Evolutionary conservation across 129 eudicot genomes (phyloP).

Genomic region (Apium graveolens): DNA sequence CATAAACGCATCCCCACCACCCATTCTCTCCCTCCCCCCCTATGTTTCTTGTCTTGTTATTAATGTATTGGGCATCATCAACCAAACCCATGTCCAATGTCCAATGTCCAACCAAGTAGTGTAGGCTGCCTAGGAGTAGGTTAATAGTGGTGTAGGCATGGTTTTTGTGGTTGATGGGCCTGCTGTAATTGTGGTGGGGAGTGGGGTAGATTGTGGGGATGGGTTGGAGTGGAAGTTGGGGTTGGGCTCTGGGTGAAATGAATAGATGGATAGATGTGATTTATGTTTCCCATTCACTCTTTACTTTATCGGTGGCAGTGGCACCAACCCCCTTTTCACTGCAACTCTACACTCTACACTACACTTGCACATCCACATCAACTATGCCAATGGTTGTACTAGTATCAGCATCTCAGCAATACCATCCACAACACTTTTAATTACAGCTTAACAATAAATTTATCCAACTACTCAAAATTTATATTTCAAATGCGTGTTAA

Average conservation of each 20-base stretch:
- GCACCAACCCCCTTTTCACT: not conserved
- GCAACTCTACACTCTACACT: too few relatives aligned
- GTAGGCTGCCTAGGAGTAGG: not conserved
- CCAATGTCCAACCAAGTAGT: not conserved
- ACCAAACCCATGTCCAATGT: not conserved
- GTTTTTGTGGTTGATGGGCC: conserved; percentile 2
- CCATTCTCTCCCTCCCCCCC: not conserved
- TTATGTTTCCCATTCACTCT: not conserved
- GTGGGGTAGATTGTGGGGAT: not conserved
- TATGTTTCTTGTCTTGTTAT: not conserved
- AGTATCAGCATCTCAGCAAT: too few relatives aligned
- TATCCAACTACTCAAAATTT: too few relatives aligned
- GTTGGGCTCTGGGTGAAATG: not conserved
- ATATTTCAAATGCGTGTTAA: too few relatives aligned
- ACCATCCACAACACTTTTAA: too few relatives aligned
- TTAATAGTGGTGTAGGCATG: not conserved
- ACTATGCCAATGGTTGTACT: too few relatives aligned
- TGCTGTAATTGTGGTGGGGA: not conserved
- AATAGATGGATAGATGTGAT: not conserved
- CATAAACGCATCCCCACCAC: conserved; percentile 25
- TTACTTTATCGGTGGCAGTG: not conserved
- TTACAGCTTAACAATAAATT: too few relatives aligned
- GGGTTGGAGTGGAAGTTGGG: not conserved
- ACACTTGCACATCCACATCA: too few relatives aligned
- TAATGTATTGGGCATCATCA: not conserved